Evolutionary conservation across 1,139 yeast genomes (phyloP).

Genomic region (Lodderomyces theae): DNA sequence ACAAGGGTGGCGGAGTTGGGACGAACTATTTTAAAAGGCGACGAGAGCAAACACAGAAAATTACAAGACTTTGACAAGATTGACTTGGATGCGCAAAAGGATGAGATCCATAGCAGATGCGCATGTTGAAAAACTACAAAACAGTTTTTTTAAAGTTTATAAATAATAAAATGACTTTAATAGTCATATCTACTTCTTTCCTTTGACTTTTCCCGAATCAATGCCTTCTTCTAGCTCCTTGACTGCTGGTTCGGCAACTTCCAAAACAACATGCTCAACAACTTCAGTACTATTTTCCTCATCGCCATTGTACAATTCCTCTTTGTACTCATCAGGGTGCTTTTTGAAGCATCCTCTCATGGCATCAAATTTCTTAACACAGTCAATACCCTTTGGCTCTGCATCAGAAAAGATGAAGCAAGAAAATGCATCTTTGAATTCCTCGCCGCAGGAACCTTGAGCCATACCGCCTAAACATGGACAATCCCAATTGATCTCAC

Average conservation of each 20-base stretch:
- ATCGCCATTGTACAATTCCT: conserved; percentile 80
- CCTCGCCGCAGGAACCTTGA: conserved; percentile 97
- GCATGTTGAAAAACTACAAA: neutral
- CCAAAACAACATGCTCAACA: conserved; percentile 14
- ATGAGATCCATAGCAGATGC: conserved; percentile 1
- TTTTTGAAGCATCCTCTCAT: conserved; percentile 96
- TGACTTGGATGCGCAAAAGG: conserved; percentile 34
- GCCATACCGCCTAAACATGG: conserved; percentile 99
- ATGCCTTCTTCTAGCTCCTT: conserved; percentile 13
- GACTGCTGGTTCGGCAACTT: conserved; percentile 14
- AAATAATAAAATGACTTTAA: neutral
- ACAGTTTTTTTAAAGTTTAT: neutral
- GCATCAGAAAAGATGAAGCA: conserved; percentile 94
- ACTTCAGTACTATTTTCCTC: conserved; percentile 27
- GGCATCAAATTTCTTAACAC: conserved; percentile 84
- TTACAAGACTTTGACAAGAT: conserved; percentile 41
- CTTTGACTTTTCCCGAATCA: conserved; percentile 9
- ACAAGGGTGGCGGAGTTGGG: conserved; percentile 45
- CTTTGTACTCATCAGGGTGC: conserved; percentile 93
- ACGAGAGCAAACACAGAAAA: conserved; percentile 13
- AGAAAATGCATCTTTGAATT: conserved; percentile 92
- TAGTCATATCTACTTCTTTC: conserved; percentile 5
- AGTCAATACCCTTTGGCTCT: conserved; percentile 97
- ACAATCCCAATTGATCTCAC: conserved; percentile 99
- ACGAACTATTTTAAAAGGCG: conserved; percentile 18